Base-by-base conservation (phyloP, 768 basidiomycete species). In the Grammothele lineata region DNA sequence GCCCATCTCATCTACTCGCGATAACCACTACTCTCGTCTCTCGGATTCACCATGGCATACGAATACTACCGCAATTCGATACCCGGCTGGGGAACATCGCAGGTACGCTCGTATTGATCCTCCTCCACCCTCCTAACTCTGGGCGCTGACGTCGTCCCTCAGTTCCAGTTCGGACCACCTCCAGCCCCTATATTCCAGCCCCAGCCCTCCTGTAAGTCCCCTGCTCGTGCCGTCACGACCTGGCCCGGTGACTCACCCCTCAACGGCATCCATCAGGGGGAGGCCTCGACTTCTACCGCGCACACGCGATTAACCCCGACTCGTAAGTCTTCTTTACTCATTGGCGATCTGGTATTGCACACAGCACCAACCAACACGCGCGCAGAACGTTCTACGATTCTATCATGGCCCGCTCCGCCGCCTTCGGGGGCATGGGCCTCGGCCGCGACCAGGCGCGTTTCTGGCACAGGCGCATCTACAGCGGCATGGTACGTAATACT, bases 401-500 rank as follows among this genome's bases (percentile, higher is more conserved):
- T 26, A 59, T 62, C 56, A 53, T 72, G 59, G 63, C 58, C 30
- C 60, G 62, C 37, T 41, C 45, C 62, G 38, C 50, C 33, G 46
- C 55, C 15, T 49, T 48, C 15, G 56, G 40, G 11, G 19, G 45
- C 1, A 40, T 52, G 51, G 80, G 80, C 34, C 74, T 80, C 14
- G 79, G 80, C 21, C 62, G 72, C 14, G 63, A 79, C 50, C 84
- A 86, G 59, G 85, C 87, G 1, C 69, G 69, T 19, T 70, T 76
- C 46, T 85, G 76, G 77, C 84, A 88, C 61, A 69, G 72, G 44
- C 76, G 78, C 21, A 80, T 80, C 10, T 90, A 87, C 59, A 78
- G 78, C 27, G 77, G 76, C 41, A 51, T 77, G 46, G 84, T 83
- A 51, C 27, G 41, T 34, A 39, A 21, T n/a, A 21, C 36, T 34